Conservation (phyloP, 2,329 filamentous ascomycete genomes). For the Escovopsis weberi region DNA sequence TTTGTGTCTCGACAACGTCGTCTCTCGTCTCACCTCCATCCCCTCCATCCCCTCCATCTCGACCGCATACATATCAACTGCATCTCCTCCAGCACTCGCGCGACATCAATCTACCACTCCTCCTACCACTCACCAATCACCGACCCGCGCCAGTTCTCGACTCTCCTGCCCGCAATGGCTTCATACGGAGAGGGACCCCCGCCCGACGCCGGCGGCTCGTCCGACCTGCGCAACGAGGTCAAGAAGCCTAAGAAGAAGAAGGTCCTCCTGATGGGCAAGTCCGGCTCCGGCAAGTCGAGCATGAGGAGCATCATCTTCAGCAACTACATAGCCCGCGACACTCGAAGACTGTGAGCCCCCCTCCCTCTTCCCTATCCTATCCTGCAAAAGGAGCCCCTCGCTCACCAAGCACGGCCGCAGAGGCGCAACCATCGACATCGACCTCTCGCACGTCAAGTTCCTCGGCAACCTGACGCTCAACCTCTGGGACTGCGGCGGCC, state of each 20-base stretch:
- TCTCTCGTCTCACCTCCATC: too few species aligned
- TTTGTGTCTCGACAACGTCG: too few species aligned
- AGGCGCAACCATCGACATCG: conserved; percentile 94
- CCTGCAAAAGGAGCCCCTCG: neutral
- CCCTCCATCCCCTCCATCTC: too few species aligned
- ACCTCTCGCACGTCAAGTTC: conserved; percentile 97
- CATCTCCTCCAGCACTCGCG: neutral
- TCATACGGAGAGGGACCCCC: conserved; percentile 19
- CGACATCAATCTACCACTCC: too few species aligned
- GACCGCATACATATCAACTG: neutral
- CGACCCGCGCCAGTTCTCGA: neutral
- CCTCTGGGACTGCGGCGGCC: conserved; percentile 96
- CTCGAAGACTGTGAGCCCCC: conserved; percentile 53
- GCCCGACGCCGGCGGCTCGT: conserved; percentile 12
- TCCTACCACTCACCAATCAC: neutral
- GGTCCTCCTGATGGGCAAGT: conserved; percentile 86
- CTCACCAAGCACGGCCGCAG: conserved; percentile 16
- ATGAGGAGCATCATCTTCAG: conserved; percentile 99
- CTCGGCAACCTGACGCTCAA: conserved; percentile 95
- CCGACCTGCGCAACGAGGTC: conserved; percentile 33
- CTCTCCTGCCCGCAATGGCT: conserved; percentile 13
- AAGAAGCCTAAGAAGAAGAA: conserved; percentile 73
- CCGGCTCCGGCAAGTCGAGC: conserved; percentile 90
- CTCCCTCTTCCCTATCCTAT: neutral
- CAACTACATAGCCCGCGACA: conserved; percentile 96